Evolutionary conservation across 768 basidiomycete genomes (phyloP).

Genomic region (Pisolithus albus): DNA sequence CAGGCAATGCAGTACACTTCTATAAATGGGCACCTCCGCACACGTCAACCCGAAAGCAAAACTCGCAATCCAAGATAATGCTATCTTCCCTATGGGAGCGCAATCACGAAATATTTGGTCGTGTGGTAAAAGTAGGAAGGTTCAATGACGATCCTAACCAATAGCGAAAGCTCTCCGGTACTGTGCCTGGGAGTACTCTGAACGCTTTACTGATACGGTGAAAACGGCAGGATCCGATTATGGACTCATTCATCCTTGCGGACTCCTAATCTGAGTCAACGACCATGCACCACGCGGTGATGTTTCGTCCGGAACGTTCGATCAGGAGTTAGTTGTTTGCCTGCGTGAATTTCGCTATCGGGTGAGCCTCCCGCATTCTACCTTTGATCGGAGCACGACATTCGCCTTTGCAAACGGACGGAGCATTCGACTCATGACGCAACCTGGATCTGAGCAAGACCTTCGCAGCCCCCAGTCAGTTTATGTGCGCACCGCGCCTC

Average conservation of each 20-base stretch:
- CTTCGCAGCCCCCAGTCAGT: not conserved
- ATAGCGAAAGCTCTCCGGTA: not conserved
- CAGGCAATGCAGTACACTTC: no score
- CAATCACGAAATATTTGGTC: not conserved
- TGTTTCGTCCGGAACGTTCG: not conserved
- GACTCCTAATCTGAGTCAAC: not conserved
- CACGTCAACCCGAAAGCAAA: not conserved
- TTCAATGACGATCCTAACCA: not conserved
- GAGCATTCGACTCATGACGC: not conserved
- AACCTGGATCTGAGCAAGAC: not conserved
- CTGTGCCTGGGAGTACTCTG: no score
- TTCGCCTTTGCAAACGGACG: not conserved
- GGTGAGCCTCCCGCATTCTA: not conserved
- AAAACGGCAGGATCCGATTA: not conserved
- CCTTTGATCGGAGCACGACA: no score
- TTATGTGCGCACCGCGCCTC: no score
- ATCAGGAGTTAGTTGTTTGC: not conserved
- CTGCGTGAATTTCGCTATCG: not conserved
- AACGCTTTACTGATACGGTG: no score
- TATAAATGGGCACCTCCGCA: not conserved
- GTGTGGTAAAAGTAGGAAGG: not conserved
- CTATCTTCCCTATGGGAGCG: not conserved
- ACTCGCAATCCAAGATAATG: not conserved
- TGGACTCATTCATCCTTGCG: not conserved
- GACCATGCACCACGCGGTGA: not conserved